Base-by-base conservation (phyloP, 163 green algal species). In the Prototheca wickerhamii region DNA sequence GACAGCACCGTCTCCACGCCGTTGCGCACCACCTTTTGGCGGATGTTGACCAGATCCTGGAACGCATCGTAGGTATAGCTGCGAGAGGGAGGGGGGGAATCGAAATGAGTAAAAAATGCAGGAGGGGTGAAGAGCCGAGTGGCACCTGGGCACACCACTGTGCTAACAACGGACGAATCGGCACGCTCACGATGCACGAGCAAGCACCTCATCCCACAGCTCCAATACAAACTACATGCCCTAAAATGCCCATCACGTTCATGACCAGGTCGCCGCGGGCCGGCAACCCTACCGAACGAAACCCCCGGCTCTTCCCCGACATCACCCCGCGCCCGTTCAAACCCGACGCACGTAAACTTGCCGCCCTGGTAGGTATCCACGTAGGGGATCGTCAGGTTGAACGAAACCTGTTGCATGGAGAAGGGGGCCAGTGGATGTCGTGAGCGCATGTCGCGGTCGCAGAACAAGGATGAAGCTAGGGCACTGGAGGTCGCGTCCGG, bases 31-130 rank as follows among this genome's bases (percentile, higher is more conserved):
- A 79, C 52, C 26, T 71, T 73, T 46, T 85, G 78, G 0, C 43
- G 56, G 33, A 62, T 69, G 51, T 73, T 52, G 30, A 63, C 35
- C 1, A 51, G 58, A 34, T 85, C 78, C 29, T 76, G 75, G 37
- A 54, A 81, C 7, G 53, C 78, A 20, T 76, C 31, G 34, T 77
- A 81, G 21, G 54, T 60, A 61, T 79, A 75, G 28, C 75, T 82
- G 46, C 26, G 46, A 61, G 40, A 57, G 1, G 42, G 46, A 51
- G 20, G 34, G 50, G 0, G 0, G 30, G 18, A 21, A 42, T 28
- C 26, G 17, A 2, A 28, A 10, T 54, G 46, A 28, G 20, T 12
- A 10, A 18, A 28, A n/a, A n/a, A n/a, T n/a, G n/a, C n/a, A n/a
- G n/a, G n/a, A n/a, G n/a, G n/a, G n/a, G n/a, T n/a, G n/a, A n/a